Evolutionary conservation across 2,329 filamentous ascomycete species (phyloP).

Genomic region (Stachybotrys echinatus): DNA sequence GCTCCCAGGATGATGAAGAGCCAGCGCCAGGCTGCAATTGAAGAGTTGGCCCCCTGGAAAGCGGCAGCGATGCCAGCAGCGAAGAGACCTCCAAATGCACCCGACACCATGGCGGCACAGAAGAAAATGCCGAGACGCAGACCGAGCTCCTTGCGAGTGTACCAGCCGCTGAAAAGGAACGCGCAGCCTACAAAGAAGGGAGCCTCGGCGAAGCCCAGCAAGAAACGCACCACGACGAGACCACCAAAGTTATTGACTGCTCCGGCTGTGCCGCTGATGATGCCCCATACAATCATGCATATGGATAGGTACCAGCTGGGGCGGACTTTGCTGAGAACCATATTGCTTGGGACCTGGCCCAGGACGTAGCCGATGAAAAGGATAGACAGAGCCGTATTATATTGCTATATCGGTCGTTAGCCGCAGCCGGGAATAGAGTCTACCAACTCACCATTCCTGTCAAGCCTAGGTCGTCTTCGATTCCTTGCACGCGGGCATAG

Average conservation of each 20-base stretch:
- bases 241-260: conserved; percentile 23
- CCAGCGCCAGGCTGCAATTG: conserved; percentile 43
- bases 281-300: conserved; percentile 32
- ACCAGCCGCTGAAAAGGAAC: conserved; percentile 16
- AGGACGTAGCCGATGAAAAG: conserved; percentile 9
- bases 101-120: conserved; percentile 12
- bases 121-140: conserved; percentile 17
- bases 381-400: no score
- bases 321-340: conserved; percentile 12
- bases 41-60: conserved; percentile 34
- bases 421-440: no score
- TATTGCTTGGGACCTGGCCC: conserved; percentile 15
- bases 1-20: conserved; percentile 53
- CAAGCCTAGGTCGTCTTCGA: no score
- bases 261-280: conserved; percentile 34
- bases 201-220: conserved; percentile 30
- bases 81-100: conserved; percentile 15
- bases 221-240: conserved; percentile 25
- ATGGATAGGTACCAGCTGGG: conserved; percentile 14
- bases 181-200: conserved; percentile 16
- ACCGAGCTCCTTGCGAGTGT: conserved; percentile 15
- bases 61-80: conserved; percentile 23
- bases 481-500: no score
- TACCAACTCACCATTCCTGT: no score
- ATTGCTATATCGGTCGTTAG: no score